Conservation (phyloP, 352 stramenopile species). For the Thraustochytrium sp. region DNA sequence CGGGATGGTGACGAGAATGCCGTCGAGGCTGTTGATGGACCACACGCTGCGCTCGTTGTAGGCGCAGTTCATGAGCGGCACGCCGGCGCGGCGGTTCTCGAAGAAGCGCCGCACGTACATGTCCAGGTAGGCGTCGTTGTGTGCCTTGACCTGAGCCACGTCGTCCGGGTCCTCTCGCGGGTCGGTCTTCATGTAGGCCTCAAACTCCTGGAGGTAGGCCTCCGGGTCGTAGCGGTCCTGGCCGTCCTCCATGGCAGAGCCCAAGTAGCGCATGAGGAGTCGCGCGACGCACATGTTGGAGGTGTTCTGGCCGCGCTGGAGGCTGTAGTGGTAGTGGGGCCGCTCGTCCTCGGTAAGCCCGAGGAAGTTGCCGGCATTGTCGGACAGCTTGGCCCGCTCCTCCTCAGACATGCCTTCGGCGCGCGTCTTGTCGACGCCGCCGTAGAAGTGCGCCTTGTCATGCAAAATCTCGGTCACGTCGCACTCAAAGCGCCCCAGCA, state of each 20-base stretch:
- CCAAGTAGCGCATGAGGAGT: slow-evolving; percentile 49
- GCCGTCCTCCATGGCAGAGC: slow-evolving; percentile 1
- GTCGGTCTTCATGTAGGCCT: slow-evolving; percentile 47
- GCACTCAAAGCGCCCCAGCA: not conserved
- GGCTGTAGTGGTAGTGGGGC: slow-evolving; percentile 47
- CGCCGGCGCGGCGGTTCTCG: slow-evolving; percentile 33
- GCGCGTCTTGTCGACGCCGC: not conserved
- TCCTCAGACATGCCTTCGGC: not conserved
- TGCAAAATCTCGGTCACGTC: not conserved
- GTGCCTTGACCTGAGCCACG: slow-evolving; percentile 33
- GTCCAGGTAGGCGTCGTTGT: slow-evolving; percentile 50
- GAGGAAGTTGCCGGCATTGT: not conserved
- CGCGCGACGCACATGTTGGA: slow-evolving; percentile 47
- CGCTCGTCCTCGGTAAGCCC: slow-evolving; percentile 21
- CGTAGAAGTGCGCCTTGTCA: not conserved
- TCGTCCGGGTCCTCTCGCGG: slow-evolving; percentile 32
- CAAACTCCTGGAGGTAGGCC: slow-evolving; percentile 40
- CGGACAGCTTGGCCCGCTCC: not conserved
- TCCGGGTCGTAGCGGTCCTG: slow-evolving; percentile 46
- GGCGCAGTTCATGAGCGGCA: slow-evolving; percentile 44
- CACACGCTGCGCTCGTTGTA: slow-evolving; percentile 42
- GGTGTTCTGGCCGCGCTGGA: slow-evolving; percentile 48
- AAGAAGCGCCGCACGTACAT: slow-evolving; percentile 48
- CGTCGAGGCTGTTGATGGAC: slow-evolving; percentile 48
- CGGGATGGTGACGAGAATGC: slow-evolving; percentile 45